Evolutionary conservation across 169 alveolate species (phyloP).

Genomic region (Plasmodium adleri): DNA sequence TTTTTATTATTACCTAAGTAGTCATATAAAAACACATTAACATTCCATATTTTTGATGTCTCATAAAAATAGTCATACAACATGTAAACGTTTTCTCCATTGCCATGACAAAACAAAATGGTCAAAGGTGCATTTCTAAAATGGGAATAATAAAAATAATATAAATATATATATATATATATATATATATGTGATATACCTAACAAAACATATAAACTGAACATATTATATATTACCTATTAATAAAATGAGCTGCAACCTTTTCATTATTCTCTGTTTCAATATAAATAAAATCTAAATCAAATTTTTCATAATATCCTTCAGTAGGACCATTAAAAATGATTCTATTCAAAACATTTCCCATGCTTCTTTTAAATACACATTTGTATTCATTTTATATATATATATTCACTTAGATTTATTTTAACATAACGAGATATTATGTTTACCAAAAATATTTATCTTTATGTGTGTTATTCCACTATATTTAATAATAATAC

Average conservation of each 20-base stretch:
- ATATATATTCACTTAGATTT: neutral
- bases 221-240: conserved; percentile 31
- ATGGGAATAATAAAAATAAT: neutral
- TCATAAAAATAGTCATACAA: conserved; percentile 68
- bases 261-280: conserved; percentile 50
- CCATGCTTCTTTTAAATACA: conserved; percentile 30
- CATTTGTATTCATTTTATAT: neutral
- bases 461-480: neutral
- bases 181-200: conserved; percentile 5
- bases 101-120: conserved; percentile 69
- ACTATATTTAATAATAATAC: conserved; percentile 8
- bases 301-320: conserved; percentile 59
- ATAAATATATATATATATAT: neutral
- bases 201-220: conserved; percentile 2
- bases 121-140: conserved; percentile 63
- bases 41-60: conserved; percentile 68
- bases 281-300: conserved; percentile 63
- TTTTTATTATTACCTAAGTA: conserved; percentile 58
- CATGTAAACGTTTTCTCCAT: conserved; percentile 75
- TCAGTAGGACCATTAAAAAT: conserved; percentile 62
- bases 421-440: conserved; percentile 1
- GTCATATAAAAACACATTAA: conserved; percentile 60
- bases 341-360: conserved; percentile 55
- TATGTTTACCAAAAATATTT: neutral
- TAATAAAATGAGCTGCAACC: conserved; percentile 70